phyloP scores from a whole-genome alignment of 345 rosid species.

The Hibiscus syriacus region DNA sequence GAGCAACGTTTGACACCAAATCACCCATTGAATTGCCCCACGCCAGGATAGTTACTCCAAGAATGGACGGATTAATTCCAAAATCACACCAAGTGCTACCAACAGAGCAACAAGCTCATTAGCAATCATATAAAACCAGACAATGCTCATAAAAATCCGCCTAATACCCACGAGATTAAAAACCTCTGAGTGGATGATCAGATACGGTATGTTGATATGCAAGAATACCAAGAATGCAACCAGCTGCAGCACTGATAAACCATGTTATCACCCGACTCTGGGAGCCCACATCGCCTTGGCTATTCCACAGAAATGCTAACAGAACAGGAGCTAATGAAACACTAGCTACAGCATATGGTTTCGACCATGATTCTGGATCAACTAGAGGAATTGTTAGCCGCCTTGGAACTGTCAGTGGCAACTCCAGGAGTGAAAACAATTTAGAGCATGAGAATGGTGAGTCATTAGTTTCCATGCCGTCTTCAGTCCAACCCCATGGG shows the following conservation, averaged over 20 bases:
- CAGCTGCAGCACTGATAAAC: conserved; percentile 36
- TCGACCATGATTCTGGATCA: conserved; percentile 73
- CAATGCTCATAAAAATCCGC: conserved; percentile 88
- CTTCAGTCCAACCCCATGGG: conserved; percentile 58
- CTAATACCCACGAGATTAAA: conserved; percentile 74
- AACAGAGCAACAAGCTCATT: conserved; percentile 87
- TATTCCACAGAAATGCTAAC: conserved; percentile 54
- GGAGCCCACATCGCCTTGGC: conserved; percentile 35
- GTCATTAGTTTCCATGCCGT: conserved; percentile 21
- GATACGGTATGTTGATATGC: conserved; percentile 40
- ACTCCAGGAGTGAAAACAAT: conserved; percentile 43
- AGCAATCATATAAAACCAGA: conserved; percentile 93
- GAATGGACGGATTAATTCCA: conserved; percentile 73
- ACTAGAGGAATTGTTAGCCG: conserved; percentile 68
- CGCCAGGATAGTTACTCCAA: no score
- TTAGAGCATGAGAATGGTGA: conserved; percentile 30
- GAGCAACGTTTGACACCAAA: conserved; percentile 66
- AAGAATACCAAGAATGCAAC: conserved; percentile 49
- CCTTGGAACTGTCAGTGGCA: conserved; percentile 68
- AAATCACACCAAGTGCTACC: conserved; percentile 59
- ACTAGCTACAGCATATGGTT: conserved; percentile 67
- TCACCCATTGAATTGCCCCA: no score
- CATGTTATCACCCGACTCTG: conserved; percentile 31
- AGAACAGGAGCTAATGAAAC: conserved; percentile 66
- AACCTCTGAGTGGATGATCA: conserved; percentile 57